A percentile compares a stretch with the other conserved stretches of the same genome.
Evolutionary conservation across 228 moss, liverwort and hornwort genomes (phyloP).

Genomic region (Sphagnum magellanicum): DNA sequence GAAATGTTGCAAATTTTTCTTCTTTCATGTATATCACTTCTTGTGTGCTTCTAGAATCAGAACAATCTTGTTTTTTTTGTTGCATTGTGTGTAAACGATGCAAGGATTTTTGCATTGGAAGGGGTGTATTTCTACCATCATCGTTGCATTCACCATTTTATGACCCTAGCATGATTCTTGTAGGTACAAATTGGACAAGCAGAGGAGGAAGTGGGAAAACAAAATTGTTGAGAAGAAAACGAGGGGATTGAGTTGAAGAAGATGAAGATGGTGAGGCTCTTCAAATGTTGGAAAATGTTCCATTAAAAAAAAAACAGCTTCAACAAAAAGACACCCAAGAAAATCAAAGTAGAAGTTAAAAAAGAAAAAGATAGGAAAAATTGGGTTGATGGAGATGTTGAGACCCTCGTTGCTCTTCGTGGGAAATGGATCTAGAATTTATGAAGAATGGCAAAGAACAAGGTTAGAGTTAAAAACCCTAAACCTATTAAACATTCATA

Average conservation of each 20-base stretch:
- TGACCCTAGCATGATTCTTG: not conserved
- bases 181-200: not conserved
- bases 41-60: too few relatives aligned
- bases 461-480: constrained; percentile 9
- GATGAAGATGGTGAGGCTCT: not conserved
- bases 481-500: too few relatives aligned
- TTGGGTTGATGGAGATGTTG: constrained; percentile 39
- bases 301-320: not conserved
- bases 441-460: constrained; percentile 42
- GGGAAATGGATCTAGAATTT: constrained; percentile 47
- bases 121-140: not conserved
- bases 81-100: too few relatives aligned
- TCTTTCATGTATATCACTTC: too few relatives aligned
- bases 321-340: constrained; percentile 14
- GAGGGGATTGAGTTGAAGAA: not conserved
- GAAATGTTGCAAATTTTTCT: too few relatives aligned
- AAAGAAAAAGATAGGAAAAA: constrained; percentile 30
- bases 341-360: constrained; percentile 6
- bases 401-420: constrained; percentile 27
- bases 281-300: not conserved
- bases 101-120: not conserved
- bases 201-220: not conserved
- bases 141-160: not conserved
- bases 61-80: too few relatives aligned
- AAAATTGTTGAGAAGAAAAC: not conserved